phyloP scores from a whole-genome alignment of 805 yeast species.

The Candida patagonica region DNA sequence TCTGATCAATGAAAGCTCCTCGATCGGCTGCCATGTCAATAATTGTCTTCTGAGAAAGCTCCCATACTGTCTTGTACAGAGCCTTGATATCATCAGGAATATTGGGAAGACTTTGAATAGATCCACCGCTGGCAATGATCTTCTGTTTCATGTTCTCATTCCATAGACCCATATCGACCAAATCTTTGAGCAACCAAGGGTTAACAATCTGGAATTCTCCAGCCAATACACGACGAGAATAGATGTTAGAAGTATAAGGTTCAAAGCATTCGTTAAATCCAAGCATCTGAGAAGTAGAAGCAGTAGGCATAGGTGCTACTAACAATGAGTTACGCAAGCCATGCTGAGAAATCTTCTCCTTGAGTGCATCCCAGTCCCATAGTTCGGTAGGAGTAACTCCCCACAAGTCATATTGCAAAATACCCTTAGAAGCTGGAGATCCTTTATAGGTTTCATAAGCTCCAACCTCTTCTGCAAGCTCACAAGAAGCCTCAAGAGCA shows the following conservation, averaged over 20 bases:
- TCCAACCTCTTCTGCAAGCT: slow-evolving; percentile 63
- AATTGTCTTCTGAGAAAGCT: slow-evolving; percentile 67
- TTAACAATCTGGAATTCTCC: slow-evolving; percentile 91
- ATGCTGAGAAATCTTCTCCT: slow-evolving; percentile 40
- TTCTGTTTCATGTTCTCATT: slow-evolving; percentile 58
- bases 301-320: slow-evolving; percentile 96
- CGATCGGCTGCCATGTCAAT: slow-evolving; percentile 78
- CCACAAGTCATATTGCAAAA: slow-evolving; percentile 84
- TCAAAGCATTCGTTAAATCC: slow-evolving; percentile 93
- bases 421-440: slow-evolving; percentile 79
- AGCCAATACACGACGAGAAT: slow-evolving; percentile 75
- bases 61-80: slow-evolving; percentile 89
- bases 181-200: slow-evolving; percentile 67
- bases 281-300: slow-evolving; percentile 88
- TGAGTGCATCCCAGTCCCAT: slow-evolving; percentile 75
- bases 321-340: slow-evolving; percentile 80
- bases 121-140: slow-evolving; percentile 70
- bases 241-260: slow-evolving; percentile 85
- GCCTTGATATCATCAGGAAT: slow-evolving; percentile 64
- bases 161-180: slow-evolving; percentile 76
- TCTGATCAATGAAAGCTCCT: slow-evolving; percentile 66
- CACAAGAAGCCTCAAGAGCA: slow-evolving; percentile 74
- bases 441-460: slow-evolving; percentile 62
- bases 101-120: slow-evolving; percentile 60
- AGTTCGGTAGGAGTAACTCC: slow-evolving; percentile 53